phyloP scores from a whole-genome alignment of 208 protist genomes.

The Leishmania guyanensis region DNA sequence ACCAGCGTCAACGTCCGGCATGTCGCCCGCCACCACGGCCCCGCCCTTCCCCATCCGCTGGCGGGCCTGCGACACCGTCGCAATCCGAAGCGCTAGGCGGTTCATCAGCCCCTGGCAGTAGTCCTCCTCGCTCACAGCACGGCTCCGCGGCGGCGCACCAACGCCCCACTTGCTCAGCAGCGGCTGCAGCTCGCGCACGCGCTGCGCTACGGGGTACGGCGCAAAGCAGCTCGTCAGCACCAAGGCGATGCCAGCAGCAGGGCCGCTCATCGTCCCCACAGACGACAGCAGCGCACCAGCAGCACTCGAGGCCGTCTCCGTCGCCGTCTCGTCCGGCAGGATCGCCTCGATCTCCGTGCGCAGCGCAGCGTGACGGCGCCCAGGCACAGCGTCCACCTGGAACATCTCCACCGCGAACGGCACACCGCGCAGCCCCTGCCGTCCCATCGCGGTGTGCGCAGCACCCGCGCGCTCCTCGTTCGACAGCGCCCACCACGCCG shows the following conservation, averaged over 20 bases:
- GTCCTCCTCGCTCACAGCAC: too few relatives aligned
- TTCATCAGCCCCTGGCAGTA: too few relatives aligned
- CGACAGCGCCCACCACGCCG: slow-evolving; percentile 41
- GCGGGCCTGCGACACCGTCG: too few relatives aligned
- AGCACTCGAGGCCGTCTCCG: slow-evolving; percentile 13
- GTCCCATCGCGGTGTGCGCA: slow-evolving; percentile 22
- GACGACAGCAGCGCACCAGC: slow-evolving; percentile 31
- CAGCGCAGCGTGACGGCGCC: slow-evolving; percentile 41
- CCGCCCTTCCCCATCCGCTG: slow-evolving; percentile 11
- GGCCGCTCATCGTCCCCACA: slow-evolving; percentile 17
- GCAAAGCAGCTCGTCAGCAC: slow-evolving; percentile 44
- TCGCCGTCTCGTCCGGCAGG: slow-evolving; percentile 24
- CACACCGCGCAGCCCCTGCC: slow-evolving; percentile 54
- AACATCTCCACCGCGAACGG: slow-evolving; percentile 59
- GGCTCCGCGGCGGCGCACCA: too few relatives aligned
- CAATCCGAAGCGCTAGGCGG: too few relatives aligned
- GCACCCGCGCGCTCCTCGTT: slow-evolving; percentile 30
- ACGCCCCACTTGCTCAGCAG: too few relatives aligned
- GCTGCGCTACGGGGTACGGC: slow-evolving; percentile 28
- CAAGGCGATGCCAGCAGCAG: slow-evolving; percentile 19
- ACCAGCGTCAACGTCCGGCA: neutral
- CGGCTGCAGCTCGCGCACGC: too few relatives aligned
- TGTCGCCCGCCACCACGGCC: slow-evolving; percentile 11
- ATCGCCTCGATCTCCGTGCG: slow-evolving; percentile 50
- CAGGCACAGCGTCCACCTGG: slow-evolving; percentile 53